Base-by-base conservation (phyloP, 306 rosid species). In the Gynostemma pentaphyllum region DNA sequence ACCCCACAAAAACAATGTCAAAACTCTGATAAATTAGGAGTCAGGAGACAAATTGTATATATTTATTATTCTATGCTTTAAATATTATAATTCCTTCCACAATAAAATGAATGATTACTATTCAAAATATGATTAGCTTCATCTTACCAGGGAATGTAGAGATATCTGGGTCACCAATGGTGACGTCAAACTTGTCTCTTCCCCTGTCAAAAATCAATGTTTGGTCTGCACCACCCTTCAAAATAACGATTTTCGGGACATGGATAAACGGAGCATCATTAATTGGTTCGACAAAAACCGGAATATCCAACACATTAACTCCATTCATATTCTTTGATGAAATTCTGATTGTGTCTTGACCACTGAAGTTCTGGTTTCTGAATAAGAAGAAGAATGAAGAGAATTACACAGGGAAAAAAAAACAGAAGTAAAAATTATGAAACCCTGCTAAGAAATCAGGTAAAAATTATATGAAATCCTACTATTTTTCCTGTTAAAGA, bases 131-230 rank as follows among this genome's bases (percentile, higher is more conserved):
- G 39, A 13, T 62, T 62, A 37, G 22, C 22, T 51, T 3, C 68
- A 45, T 16, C 76, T 65, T 85, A 89, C 91, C 91, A 34, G 83
- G 87, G 66, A 86, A 89, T 34, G 71, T 71, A 24, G 48, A 70
- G 75, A 86, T 82, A 79, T 89, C 97, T 0, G 95, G 89, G 72
- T 89, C 97, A 42, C 95, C 95, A 48, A 89, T 60, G 72, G 29
- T 73, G 71, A 89, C 84, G 47, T 84, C 79, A 71, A 83, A 86
- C 66, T 86, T 76, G 75, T 89, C 92, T 26, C 45, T 72, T 26
- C 84, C 69, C 59, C 59, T 69, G 82, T 89, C 84, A 81, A 76
- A 89, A 70, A 89, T 79, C 64, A 75, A 79, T 29, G 82, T 64
- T 70, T 77, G 80, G 4, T 84, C 80, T 69, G 74, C 85, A 60